These are phyloP conservation scores for Bjerkandera adusta DNA, from an alignment of 1,284 basidiomycete genomes.

Conservation along the genomic window DNA sequence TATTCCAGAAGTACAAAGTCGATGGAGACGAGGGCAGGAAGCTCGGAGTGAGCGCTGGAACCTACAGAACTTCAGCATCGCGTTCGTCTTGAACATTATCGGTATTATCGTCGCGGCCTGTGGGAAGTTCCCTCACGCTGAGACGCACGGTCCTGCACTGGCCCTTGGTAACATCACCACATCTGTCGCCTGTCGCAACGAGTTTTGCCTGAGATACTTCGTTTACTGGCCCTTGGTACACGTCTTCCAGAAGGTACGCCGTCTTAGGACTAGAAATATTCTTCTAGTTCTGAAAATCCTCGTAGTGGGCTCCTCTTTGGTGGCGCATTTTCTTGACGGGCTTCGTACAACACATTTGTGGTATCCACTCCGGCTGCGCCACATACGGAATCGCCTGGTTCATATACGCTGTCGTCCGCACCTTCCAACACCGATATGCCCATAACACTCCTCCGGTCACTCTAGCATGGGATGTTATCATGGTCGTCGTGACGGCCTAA, in stretches of 20 bases:
- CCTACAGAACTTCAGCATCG: constrained; percentile 6
- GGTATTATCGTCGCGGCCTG: constrained; percentile 12
- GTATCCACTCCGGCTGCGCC: constrained; percentile 17
- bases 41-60: no score
- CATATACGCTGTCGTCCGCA: constrained; percentile 13
- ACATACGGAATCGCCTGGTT: constrained; percentile 14
- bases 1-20: no score
- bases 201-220: constrained; percentile 14
- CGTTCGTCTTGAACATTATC: constrained; percentile 15
- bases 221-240: constrained; percentile 16
- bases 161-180: constrained; percentile 14
- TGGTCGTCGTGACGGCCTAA: constrained; percentile 7
- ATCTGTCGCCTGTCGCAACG: constrained; percentile 15
- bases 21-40: no score
- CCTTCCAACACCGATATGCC: constrained; percentile 12
- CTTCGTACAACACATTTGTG: constrained; percentile 15
- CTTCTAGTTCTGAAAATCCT: no score
- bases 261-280: no score
- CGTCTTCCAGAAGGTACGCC: constrained; percentile 13
- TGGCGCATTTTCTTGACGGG: constrained; percentile 13
- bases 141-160: constrained; percentile 13
- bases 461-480: constrained; percentile 15
- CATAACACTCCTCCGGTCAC: constrained; percentile 10
- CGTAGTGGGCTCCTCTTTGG: constrained; percentile 14
- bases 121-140: constrained; percentile 10